phyloP scores from a whole-genome alignment of 768 basidiomycete species.

The Podaxis sp. region DNA sequence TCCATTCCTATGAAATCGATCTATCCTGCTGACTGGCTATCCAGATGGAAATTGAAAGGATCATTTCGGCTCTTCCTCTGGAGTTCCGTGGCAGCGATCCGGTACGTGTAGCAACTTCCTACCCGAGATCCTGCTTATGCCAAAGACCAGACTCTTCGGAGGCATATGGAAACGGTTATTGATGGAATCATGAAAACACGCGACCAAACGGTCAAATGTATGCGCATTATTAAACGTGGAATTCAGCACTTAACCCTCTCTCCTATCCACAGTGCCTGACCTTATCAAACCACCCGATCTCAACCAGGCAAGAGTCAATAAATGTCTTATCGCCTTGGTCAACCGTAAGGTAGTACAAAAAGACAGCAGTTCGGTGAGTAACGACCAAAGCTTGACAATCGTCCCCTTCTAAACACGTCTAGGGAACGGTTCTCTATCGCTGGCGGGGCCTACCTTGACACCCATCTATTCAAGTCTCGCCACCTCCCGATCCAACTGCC shows the following conservation, averaged over 20 bases:
- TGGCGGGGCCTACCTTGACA: constrained; percentile 51
- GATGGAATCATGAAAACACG: constrained; percentile 69
- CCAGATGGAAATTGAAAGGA: constrained; percentile 64
- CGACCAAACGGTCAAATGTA: constrained; percentile 62
- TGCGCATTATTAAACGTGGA: constrained; percentile 19
- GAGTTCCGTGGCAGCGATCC: constrained; percentile 91
- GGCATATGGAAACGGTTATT: constrained; percentile 80
- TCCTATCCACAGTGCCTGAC: constrained; percentile 57
- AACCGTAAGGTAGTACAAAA: constrained; percentile 83
- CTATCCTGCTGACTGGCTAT: background rate
- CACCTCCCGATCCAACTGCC: background rate
- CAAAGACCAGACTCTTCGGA: constrained; percentile 57
- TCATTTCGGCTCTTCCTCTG: constrained; percentile 76
- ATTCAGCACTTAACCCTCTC: background rate
- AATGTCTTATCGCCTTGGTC: constrained; percentile 89
- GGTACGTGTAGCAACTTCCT: constrained; percentile 41
- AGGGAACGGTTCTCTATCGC: constrained; percentile 64
- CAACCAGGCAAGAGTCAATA: constrained; percentile 89
- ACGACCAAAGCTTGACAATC: background rate
- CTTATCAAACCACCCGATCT: constrained; percentile 79
- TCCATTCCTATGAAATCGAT: background rate
- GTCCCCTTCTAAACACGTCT: background rate
- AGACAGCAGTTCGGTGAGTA: constrained; percentile 59
- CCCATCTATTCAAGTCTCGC: background rate
- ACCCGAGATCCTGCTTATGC: background rate